Percentiles rank a stretch among this genome's conserved stretches.
Evolutionary conservation across 2,329 filamentous ascomycete genomes (phyloP).

Genomic region (Trichothecium sympodiale): DNA sequence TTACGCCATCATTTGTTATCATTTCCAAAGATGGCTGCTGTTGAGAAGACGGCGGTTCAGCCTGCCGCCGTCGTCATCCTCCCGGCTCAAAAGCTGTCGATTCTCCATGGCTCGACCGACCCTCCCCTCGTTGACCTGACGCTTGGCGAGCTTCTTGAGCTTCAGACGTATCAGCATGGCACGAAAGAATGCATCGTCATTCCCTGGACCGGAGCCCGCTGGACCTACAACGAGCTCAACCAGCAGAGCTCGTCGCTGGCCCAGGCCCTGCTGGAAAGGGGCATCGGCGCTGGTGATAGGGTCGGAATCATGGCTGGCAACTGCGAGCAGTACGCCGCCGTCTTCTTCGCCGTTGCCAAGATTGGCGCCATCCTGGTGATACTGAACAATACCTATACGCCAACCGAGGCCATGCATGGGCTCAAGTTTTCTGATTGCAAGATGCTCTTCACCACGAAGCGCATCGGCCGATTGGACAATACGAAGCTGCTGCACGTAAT

Average conservation of each 20-base stretch:
- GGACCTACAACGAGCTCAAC: constrained; percentile 58
- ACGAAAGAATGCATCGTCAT: constrained; percentile 59
- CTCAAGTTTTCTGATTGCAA: constrained; percentile 62
- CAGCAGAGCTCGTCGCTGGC: constrained; percentile 51
- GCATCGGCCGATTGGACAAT: constrained; percentile 57
- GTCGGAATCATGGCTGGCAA: constrained; percentile 69
- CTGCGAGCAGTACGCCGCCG: constrained; percentile 68
- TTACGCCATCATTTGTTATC: too few species aligned
- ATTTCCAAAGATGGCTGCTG: not conserved
- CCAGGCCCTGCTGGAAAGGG: constrained; percentile 54
- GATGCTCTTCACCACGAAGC: constrained; percentile 60
- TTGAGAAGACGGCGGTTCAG: constrained; percentile 15
- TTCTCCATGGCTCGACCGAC: constrained; percentile 58
- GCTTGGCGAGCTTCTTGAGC: constrained; percentile 59
- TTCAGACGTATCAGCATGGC: constrained; percentile 57
- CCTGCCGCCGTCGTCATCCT: constrained; percentile 15
- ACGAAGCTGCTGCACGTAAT: constrained; percentile 44
- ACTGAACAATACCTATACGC: constrained; percentile 73
- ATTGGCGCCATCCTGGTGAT: constrained; percentile 63
- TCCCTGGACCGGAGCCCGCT: constrained; percentile 64
- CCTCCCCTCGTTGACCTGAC: constrained; percentile 62
- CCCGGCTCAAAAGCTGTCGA: constrained; percentile 33
- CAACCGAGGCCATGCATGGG: constrained; percentile 60
- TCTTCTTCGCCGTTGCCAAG: constrained; percentile 62
- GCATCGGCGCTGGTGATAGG: constrained; percentile 56